Conservation (phyloP, 2,329 filamentous ascomycete genomes). For the Immersiporthe knoxdaviesiana region DNA sequence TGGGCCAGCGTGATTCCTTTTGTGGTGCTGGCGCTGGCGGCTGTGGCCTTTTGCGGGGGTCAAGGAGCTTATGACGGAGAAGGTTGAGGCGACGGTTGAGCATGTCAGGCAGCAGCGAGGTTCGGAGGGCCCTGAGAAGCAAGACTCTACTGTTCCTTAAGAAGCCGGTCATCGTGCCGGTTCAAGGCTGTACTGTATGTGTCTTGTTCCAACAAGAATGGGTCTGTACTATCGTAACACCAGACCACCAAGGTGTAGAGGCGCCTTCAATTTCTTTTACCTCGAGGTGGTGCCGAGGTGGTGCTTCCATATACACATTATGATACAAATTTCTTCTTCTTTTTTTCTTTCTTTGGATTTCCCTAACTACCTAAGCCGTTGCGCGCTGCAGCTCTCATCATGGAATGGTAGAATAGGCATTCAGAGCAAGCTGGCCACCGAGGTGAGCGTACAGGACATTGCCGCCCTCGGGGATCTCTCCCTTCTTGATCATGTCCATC, state of each 20-base stretch:
- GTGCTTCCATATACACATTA: background rate
- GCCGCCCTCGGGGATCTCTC: slow-evolving; percentile 60
- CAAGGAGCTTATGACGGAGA: slow-evolving; percentile 56
- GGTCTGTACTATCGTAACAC: background rate
- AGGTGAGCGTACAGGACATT: slow-evolving; percentile 74
- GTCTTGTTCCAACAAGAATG: background rate
- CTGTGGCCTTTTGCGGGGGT: slow-evolving; percentile 51
- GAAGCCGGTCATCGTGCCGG: background rate
- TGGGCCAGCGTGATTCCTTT: slow-evolving; percentile 57
- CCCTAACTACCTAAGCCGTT: background rate
- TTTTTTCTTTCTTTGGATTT: background rate
- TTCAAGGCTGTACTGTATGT: background rate
- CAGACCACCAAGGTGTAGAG: background rate
- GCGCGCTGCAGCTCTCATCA: slow-evolving; percentile 19
- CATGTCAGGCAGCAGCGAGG: slow-evolving; percentile 30
- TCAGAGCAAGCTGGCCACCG: slow-evolving; percentile 70
- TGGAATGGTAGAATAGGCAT: slow-evolving; percentile 61
- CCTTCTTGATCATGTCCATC: slow-evolving; percentile 68
- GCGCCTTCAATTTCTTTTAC: background rate
- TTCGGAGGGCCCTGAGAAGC: background rate
- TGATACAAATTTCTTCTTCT: background rate
- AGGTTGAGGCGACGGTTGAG: slow-evolving; percentile 57
- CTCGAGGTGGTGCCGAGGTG: background rate
- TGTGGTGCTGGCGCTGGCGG: slow-evolving; percentile 51
- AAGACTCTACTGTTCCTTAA: background rate